Percentiles rank a stretch among this genome's conserved stretches.
Evolutionary conservation across 257 asterid genomes (phyloP).

Genomic region (Agastache rugosa): DNA sequence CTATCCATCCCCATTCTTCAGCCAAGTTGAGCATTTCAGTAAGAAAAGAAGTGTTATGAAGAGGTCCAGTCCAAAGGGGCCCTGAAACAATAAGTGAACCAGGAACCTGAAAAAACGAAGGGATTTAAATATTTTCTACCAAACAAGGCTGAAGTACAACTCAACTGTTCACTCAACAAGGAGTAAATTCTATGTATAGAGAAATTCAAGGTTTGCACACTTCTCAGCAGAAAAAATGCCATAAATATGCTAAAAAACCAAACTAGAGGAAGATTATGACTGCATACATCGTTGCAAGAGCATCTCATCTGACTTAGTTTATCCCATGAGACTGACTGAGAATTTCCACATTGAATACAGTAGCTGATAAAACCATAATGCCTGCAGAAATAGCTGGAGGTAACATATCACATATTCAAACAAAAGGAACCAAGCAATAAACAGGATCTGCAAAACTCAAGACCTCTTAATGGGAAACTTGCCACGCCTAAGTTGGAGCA

Average conservation of each 20-base stretch:
- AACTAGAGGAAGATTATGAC: slow-evolving; percentile 3
- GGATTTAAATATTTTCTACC: slow-evolving; percentile 16
- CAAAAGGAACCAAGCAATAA: neutral
- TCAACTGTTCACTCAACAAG: neutral
- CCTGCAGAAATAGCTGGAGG: slow-evolving; percentile 46
- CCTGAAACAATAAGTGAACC: slow-evolving; percentile 84
- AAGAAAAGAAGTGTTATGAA: slow-evolving; percentile 64
- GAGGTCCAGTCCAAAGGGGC: slow-evolving; percentile 96
- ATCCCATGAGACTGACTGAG: slow-evolving; percentile 66
- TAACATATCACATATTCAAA: slow-evolving; percentile 29
- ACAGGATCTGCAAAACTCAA: slow-evolving; percentile 15
- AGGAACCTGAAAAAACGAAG: slow-evolving; percentile 56
- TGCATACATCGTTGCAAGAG: slow-evolving; percentile 66
- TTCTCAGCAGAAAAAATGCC: slow-evolving; percentile 1
- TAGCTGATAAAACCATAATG: slow-evolving; percentile 79
- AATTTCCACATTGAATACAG: slow-evolving; percentile 78
- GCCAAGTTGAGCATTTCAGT: slow-evolving; percentile 72
- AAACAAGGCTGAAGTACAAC: neutral
- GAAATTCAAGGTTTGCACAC: neutral
- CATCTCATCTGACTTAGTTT: slow-evolving; percentile 72
- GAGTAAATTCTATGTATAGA: too few relatives aligned
- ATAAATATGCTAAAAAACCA: neutral
- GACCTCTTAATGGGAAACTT: slow-evolving; percentile 68
- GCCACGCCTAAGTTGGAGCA: slow-evolving; percentile 88
- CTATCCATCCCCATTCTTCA: slow-evolving; percentile 83